Evolutionary conservation across 495 filamentous ascomycete genomes (phyloP), one percentile per base, ranked within the genome.

Genomic region (Bacidia rubella): DNA sequence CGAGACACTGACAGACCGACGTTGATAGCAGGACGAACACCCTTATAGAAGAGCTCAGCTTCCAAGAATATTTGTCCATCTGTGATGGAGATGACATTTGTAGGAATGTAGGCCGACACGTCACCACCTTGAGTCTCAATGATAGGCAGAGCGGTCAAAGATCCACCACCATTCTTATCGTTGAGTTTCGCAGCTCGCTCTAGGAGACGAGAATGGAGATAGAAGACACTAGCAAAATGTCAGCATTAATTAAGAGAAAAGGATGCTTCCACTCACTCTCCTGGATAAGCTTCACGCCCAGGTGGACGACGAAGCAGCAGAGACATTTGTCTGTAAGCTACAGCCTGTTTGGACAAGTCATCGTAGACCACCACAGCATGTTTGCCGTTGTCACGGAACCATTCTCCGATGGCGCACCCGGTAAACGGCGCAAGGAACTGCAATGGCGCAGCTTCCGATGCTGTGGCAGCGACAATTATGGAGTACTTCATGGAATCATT

Each of bases 71-170:
- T 98, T 77, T 98, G 92, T 54, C 92, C 92, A 65, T 98, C 92
- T 59, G 92, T 98, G 66, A 98, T 98, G 68, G 93, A 97, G 81
- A 98, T 98, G 77, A 98, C 92, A 78, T 98, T 98, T 76, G 92
- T 98, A 66, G 92, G 92, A 79, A 98, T 98, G 74, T 97, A 98
- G 62, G 92, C 92, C 64, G 93, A 97, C 71, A 98, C 92, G 74
- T 98, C 92, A 86, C 92, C 92, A 84, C 92, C 92, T 79, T 97
- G 93, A 71, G 92, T 98, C 79, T 98, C 92, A 69, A 98, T 98
- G 74, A 98, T 74, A 69, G 92, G 92, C 47, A 98, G 85, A 59
- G 93, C 93, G 71, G 92, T 98, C 66, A 98, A 77, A 61, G 92
- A 97, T 65, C 92, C 92, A 72, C 84, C 86, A 67, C 93, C 93